Base-by-base conservation (phyloP, 805 yeast species). In the Saccharomycopsis microspora region DNA sequence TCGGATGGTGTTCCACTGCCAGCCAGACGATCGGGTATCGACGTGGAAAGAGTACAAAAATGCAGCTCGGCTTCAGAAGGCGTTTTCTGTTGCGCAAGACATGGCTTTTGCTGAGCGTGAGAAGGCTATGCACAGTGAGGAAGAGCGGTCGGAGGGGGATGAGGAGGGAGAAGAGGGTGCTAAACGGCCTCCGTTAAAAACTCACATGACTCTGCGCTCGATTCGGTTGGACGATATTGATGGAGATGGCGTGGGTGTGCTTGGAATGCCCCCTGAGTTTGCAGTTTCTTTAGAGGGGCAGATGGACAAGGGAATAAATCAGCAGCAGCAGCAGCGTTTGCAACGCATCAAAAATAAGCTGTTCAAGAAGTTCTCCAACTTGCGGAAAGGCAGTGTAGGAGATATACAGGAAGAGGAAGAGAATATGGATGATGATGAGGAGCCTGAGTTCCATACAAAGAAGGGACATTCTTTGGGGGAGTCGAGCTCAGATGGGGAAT, bases 1-100 rank as follows among this genome's bases (percentile, higher is more conserved):
- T 66, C 72, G 96, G 52, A 70, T 82, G 62, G 85, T 93, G 1
- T 93, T 93, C 72, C 89, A 89, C 54, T 79, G 86, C 53, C 98
- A 94, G 60, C 99, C 99, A 0, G 98, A 93, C 63, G 87, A 90
- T 61, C 70, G 77, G 5, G 97, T 90, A n/a, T 71, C 71, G 29
- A 75, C 88, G 0, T 93, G 99, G 99, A 75, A 75, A 48, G 95
- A 87, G 48, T 93, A 87, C 62, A 89, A 85, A 60, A 78, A 74
- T 31, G 83, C 71, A 60, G 72, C 78, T 50, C 77, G 74, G 51
- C 63, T 83, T 55, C 70, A 70, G 44, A 68, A 72, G 19, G 87
- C 83, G 0, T 86, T 86, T 58, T 48, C 51, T 7, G 39, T 57
- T 41, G 62, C 61, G 3, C 65, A 63, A 47, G 63, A 62, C 30